Conservation (phyloP, 192 early-diverging fungal genomes). For the Backusella macrospora region DNA sequence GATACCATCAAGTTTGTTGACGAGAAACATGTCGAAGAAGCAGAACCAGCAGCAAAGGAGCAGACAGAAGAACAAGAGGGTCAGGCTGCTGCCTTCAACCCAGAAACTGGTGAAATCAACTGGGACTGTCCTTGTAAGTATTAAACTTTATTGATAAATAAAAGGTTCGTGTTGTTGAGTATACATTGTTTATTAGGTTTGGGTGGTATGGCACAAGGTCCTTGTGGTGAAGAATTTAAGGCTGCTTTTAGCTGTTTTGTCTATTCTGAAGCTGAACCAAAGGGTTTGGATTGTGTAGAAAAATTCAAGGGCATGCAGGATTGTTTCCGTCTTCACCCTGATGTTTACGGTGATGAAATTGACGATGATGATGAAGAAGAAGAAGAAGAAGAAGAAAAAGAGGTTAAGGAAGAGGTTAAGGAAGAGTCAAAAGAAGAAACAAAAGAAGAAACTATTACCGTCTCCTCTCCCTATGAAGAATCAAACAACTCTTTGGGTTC, state of each 20-base stretch:
- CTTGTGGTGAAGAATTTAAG: constrained; percentile 98
- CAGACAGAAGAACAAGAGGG: constrained; percentile 16
- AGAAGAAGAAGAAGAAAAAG: constrained; percentile 49
- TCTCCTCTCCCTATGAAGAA: constrained; percentile 21
- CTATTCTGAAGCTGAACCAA: constrained; percentile 89
- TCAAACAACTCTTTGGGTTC: constrained; percentile 17
- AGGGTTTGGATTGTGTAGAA: constrained; percentile 96
- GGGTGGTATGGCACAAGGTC: constrained; percentile 91
- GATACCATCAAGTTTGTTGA: constrained; percentile 42
- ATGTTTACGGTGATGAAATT: constrained; percentile 82
- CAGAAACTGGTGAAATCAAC: constrained; percentile 90
- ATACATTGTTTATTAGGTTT: constrained; percentile 42
- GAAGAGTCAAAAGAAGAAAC: constrained; percentile 36
- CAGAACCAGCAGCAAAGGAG: constrained; percentile 12
- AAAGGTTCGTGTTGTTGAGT: background rate
- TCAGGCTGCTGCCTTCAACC: constrained; percentile 66
- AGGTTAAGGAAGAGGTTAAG: constrained; percentile 47
- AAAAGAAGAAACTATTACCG: constrained; percentile 20
- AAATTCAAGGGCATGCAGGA: constrained; percentile 94
- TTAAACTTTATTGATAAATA: background rate
- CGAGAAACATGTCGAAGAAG: constrained; percentile 22
- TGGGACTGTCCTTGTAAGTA: constrained; percentile 91
- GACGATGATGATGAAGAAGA: constrained; percentile 75
- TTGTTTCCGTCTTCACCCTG: constrained; percentile 89
- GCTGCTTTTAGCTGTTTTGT: constrained; percentile 98